Percentiles rank a stretch among this genome's conserved stretches.
phyloP scores from a whole-genome alignment of 306 rosid genomes.

The Coriaria nepalensis region DNA sequence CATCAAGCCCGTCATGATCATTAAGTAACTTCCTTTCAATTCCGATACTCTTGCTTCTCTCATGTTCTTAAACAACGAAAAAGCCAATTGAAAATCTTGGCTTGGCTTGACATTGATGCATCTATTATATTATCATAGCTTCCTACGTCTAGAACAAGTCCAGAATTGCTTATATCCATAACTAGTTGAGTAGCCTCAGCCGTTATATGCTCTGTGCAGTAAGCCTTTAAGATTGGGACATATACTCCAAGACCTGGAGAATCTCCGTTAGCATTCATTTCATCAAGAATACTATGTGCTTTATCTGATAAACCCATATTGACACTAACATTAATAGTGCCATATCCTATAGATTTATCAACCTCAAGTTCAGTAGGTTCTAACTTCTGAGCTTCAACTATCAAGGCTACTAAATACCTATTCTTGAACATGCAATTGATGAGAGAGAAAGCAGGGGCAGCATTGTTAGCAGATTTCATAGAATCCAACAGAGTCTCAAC shows the following conservation, averaged over 20 bases:
- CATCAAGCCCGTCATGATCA: constrained; percentile 93
- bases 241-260: constrained; percentile 77
- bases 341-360: constrained; percentile 55
- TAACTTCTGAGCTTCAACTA: constrained; percentile 56
- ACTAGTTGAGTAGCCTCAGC: constrained; percentile 79
- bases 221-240: constrained; percentile 83
- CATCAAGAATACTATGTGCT: constrained; percentile 72
- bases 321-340: constrained; percentile 71
- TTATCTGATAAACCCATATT: constrained; percentile 54
- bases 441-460: constrained; percentile 73
- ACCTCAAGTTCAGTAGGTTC: constrained; percentile 33
- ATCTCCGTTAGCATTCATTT: constrained; percentile 59
- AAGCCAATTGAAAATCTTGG: constrained; percentile 89
- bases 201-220: constrained; percentile 68
- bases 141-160: constrained; percentile 56
- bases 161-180: constrained; percentile 63
- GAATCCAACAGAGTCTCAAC: constrained; percentile 37
- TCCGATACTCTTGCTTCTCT: constrained; percentile 62
- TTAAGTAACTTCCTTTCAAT: constrained; percentile 76
- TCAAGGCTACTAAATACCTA: constrained; percentile 48
- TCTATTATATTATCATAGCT: constrained; percentile 66
- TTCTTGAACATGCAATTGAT: constrained; percentile 55
- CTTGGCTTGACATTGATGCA: constrained; percentile 78
- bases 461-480: constrained; percentile 53
- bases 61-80: constrained; percentile 78